phyloP scores from a whole-genome alignment of 2,329 filamentous ascomycete genomes.

The Aspergillus puulaauensis region DNA sequence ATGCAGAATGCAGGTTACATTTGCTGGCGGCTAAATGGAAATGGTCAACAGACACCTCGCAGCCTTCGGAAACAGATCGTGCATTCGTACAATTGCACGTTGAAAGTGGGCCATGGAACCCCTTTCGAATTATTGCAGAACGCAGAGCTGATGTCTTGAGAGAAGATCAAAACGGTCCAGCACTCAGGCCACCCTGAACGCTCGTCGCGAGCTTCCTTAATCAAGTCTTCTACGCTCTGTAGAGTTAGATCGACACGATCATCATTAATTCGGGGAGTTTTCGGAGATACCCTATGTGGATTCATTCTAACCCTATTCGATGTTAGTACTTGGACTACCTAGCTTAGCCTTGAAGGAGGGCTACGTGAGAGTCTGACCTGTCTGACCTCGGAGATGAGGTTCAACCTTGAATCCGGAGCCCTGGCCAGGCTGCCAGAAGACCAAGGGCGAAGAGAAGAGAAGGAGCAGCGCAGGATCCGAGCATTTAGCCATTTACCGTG shows the following conservation, averaged over 20 bases:
- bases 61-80: background rate
- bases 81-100: background rate
- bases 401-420: no score
- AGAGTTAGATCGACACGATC: background rate
- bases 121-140: background rate
- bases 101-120: background rate
- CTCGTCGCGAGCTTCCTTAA: background rate
- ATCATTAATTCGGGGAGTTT: conserved; percentile 2
- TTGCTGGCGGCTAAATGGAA: background rate
- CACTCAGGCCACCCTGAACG: background rate
- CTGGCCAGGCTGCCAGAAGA: background rate
- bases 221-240: background rate
- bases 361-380: background rate
- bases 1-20: background rate
- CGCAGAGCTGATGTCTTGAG: background rate
- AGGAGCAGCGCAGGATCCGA: background rate
- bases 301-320: background rate
- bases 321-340: background rate
- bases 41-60: background rate
- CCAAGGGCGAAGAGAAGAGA: background rate
- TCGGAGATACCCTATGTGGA: background rate
- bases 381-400: no score
- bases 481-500: background rate
- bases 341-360: background rate
- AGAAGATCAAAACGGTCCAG: background rate